Evolutionary conservation across 2,329 filamentous ascomycete genomes (phyloP), one percentile per base, ranked within the genome.

Genomic region (Scedosporium apiospermum): DNA sequence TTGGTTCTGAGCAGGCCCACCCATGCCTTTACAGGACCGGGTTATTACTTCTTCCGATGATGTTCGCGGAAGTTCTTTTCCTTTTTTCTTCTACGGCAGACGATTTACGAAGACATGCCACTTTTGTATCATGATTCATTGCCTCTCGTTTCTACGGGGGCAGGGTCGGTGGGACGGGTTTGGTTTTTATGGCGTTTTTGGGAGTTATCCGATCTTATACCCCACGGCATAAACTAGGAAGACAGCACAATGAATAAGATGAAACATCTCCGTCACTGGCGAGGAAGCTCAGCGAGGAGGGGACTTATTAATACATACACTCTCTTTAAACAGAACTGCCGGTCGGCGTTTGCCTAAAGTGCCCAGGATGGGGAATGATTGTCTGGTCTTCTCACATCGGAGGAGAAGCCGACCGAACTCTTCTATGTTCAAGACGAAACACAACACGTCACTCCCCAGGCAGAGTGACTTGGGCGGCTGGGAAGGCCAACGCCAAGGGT

Each of bases 1-100:
- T 27, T 99, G 95, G 93, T 91, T 98, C 71, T 98, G 77, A 80
- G 63, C 46, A 27, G 44, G 44, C 44, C 44, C 14, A 18, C 44
- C 44, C 18, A 6, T 3, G 3, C 9, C 44, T 49, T 49, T 49
- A 27, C 51, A 55, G 7, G n/a, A 23, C 51, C 10, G 34, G 34
- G 34, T 59, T 38, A 42, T 60, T 60, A 14, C n/a, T 18, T 44
- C 2, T 44, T 9, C 7, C 58, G 55, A 41, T 26, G 30, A 12
- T 21, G 30, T 34, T 34, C 34, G 10, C 34, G 34, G 34, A 14
- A 12, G 34, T 38, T 38, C 12, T 38, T 6, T 49, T 49, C 2
- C 12, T 6, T 49, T 49, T 2, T 49, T 18, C 14, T 49, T 51
- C 34, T 14, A 38, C 34, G 34, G 34, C 34, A 38, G 10, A 55